Conservation (phyloP, 2,329 filamentous ascomycete genomes). For the Phaeosphaeriaceae sp. region DNA sequence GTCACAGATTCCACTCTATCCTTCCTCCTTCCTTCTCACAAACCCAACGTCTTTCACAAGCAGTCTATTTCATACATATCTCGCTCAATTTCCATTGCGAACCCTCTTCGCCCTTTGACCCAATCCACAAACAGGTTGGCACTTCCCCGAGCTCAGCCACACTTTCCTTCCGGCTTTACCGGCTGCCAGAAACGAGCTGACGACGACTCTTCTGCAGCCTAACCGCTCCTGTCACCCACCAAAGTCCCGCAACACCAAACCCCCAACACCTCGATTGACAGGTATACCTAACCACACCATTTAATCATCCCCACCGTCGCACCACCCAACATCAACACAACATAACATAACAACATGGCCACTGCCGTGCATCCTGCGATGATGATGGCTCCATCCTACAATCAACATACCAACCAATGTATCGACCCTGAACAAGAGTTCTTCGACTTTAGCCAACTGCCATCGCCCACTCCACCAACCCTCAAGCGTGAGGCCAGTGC, state of each 20-base stretch:
- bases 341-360: slow-evolving; percentile 41
- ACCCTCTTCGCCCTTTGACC: background rate
- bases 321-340: slow-evolving; percentile 17
- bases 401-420: slow-evolving; percentile 43
- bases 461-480: slow-evolving; percentile 64
- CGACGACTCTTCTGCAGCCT: slow-evolving; percentile 44
- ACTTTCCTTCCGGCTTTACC: slow-evolving; percentile 33
- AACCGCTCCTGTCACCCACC: slow-evolving; percentile 33
- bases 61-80: too few relatives aligned
- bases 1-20: slow-evolving; percentile 10
- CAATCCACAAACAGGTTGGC: too few relatives aligned
- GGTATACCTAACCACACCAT: slow-evolving; percentile 36
- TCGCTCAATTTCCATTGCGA: background rate
- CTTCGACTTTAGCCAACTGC: slow-evolving; percentile 65
- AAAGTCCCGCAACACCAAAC: slow-evolving; percentile 24
- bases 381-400: slow-evolving; percentile 45
- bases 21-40: slow-evolving; percentile 1
- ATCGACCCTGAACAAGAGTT: slow-evolving; percentile 50
- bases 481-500: slow-evolving; percentile 60
- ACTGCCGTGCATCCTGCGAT: slow-evolving; percentile 45
- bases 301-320: slow-evolving; percentile 16
- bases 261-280: slow-evolving; percentile 30
- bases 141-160: slow-evolving; percentile 46
- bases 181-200: slow-evolving; percentile 43
- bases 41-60: background rate